Conservation (phyloP, 2,329 filamentous ascomycete species). For the Boeremia exigua region DNA sequence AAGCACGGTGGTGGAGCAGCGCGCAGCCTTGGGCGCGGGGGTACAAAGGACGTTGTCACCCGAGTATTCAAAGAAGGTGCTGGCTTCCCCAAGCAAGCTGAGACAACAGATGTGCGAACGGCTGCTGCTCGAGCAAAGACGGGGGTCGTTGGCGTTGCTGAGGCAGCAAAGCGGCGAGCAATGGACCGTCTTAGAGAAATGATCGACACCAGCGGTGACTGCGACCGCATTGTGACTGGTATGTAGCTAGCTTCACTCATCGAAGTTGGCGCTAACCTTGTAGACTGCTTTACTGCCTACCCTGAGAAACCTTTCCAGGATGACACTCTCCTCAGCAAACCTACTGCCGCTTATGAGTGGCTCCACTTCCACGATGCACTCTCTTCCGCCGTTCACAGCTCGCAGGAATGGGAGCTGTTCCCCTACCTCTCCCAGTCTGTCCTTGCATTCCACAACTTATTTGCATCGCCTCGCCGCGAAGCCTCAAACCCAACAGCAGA, state of each 20-base stretch:
- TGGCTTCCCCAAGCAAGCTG: constrained; percentile 71
- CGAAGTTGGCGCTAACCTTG: constrained; percentile 14
- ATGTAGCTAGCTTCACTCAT: constrained; percentile 6
- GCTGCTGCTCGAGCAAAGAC: constrained; percentile 59
- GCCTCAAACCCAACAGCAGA: constrained; percentile 48
- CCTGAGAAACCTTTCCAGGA: constrained; percentile 90
- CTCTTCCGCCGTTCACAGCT: constrained; percentile 77
- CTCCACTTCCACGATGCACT: constrained; percentile 89
- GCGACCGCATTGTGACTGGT: constrained; percentile 75
- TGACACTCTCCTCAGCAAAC: constrained; percentile 88
- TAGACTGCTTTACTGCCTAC: constrained; percentile 83
- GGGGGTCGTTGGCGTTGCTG: constrained; percentile 68
- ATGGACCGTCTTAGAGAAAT: constrained; percentile 77
- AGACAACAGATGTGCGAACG: constrained; percentile 55
- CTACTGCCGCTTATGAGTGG: constrained; percentile 89
- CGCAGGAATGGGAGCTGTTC: constrained; percentile 90
- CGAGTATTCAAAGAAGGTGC: constrained; percentile 82
- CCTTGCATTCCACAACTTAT: constrained; percentile 89
- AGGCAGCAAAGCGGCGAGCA: constrained; percentile 73
- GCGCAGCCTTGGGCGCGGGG: constrained; percentile 73
- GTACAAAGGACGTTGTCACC: constrained; percentile 74
- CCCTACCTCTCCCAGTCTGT: constrained; percentile 87
- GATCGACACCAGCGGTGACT: constrained; percentile 79
- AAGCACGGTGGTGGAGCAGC: constrained; percentile 74
- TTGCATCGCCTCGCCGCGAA: constrained; percentile 68